These are phyloP conservation scores for Calocera cornea DNA, from an alignment of 768 basidiomycete genomes.

Conservation along the genomic window DNA sequence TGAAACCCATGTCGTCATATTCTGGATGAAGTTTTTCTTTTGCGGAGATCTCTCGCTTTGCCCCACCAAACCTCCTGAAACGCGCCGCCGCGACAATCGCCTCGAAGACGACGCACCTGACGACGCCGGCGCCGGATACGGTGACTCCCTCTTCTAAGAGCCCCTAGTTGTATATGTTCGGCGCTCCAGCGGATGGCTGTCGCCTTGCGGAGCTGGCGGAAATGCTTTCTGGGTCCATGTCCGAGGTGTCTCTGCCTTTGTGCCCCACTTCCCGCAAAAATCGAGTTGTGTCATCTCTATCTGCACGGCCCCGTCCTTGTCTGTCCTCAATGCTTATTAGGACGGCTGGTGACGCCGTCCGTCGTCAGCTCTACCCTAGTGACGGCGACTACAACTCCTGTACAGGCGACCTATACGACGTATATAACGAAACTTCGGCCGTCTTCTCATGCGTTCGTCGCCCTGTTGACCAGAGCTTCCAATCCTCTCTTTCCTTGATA, in stretches of 20 bases:
- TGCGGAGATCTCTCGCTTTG: background rate
- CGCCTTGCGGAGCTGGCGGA: background rate
- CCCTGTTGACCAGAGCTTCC: slow-evolving; percentile 4
- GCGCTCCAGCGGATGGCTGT: background rate
- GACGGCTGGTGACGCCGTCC: slow-evolving; percentile 4
- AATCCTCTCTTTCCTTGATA: background rate
- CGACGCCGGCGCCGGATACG: background rate
- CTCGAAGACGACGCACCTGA: background rate
- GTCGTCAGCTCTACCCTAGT: background rate
- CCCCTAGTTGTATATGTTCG: background rate
- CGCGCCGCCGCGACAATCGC: background rate
- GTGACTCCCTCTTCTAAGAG: background rate
- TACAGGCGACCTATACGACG: background rate
- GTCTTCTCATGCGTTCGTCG: slow-evolving; percentile 3
- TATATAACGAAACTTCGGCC: background rate
- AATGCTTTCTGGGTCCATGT: background rate
- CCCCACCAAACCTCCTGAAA: background rate
- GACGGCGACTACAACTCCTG: background rate
- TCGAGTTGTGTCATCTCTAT: slow-evolving; percentile 2
- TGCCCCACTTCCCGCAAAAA: background rate
- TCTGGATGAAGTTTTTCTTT: background rate
- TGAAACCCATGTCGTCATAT: slow-evolving; percentile 3
- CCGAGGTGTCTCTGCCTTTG: background rate
- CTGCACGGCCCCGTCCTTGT: background rate
- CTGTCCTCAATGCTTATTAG: slow-evolving; percentile 1